These are phyloP conservation scores for Yarrowia sp. DNA, from an alignment of 805 yeast genomes.

Conservation along the genomic window DNA sequence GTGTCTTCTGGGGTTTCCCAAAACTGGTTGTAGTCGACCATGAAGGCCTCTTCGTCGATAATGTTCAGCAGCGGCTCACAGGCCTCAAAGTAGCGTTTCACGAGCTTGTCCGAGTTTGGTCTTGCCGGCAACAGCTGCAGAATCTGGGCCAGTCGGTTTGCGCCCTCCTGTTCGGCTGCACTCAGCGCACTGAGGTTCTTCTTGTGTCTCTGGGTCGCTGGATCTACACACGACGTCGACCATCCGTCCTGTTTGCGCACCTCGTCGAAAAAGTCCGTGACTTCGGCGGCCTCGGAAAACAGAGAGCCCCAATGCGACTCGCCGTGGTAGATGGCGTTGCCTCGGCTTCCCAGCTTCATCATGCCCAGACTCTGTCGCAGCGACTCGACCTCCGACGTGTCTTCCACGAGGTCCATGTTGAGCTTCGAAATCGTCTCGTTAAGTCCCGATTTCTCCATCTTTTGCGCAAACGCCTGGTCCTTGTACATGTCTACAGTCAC, in stretches of 20 bases:
- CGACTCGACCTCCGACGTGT: slow-evolving; percentile 37
- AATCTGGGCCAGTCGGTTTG: slow-evolving; percentile 42
- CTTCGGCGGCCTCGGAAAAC: slow-evolving; percentile 46
- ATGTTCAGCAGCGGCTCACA: slow-evolving; percentile 46
- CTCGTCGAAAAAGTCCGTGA: slow-evolving; percentile 43
- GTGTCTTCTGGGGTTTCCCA: slow-evolving; percentile 46
- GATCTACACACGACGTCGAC: slow-evolving; percentile 31
- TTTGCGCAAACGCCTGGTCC: slow-evolving; percentile 9
- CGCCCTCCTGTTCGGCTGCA: slow-evolving; percentile 10
- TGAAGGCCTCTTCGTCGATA: slow-evolving; percentile 47
- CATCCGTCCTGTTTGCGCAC: slow-evolving; percentile 30
- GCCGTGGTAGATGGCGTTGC: slow-evolving; percentile 50
- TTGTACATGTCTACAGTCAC: slow-evolving; percentile 21
- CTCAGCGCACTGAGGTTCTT: slow-evolving; percentile 34
- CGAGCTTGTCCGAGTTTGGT: slow-evolving; percentile 44
- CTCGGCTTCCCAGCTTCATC: slow-evolving; percentile 49
- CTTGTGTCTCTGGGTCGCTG: slow-evolving; percentile 27
- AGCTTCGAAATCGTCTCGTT: slow-evolving; percentile 22
- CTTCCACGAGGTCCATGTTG: slow-evolving; percentile 40
- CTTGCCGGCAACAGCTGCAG: slow-evolving; percentile 45
- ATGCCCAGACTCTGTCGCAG: slow-evolving; percentile 49
- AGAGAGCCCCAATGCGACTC: slow-evolving; percentile 50
- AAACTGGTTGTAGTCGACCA: slow-evolving; percentile 45
- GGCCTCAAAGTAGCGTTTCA: slow-evolving; percentile 46
- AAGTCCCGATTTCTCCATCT: slow-evolving; percentile 24